Evolutionary conservation across 768 basidiomycete species (phyloP).

Genomic region (Termitomyces sp.): DNA sequence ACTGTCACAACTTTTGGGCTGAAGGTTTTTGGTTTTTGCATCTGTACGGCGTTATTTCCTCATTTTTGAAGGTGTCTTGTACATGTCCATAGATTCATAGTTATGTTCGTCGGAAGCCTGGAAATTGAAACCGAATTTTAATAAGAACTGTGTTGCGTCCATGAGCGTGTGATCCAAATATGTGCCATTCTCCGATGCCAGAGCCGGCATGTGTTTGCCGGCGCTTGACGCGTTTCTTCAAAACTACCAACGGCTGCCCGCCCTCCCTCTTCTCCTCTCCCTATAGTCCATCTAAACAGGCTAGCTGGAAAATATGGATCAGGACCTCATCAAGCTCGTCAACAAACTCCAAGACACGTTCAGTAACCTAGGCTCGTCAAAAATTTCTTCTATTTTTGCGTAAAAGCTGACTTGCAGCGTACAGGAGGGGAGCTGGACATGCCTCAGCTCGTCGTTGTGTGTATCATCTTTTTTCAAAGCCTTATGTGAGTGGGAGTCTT

Average conservation of each 20-base stretch:
- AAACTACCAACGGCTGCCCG: conserved; percentile 14
- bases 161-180: conserved; percentile 14
- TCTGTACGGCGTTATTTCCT: neutral
- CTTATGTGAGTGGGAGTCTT: neutral
- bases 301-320: conserved; percentile 63
- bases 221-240: conserved; percentile 18
- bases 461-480: conserved; percentile 28
- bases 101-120: no score
- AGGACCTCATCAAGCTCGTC: conserved; percentile 90
- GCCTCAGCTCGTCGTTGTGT: conserved; percentile 87
- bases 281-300: conserved; percentile 7
- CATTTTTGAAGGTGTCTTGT: no score
- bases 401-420: conserved; percentile 13
- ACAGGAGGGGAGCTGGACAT: conserved; percentile 88
- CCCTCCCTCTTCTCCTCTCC: conserved; percentile 7
- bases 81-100: no score
- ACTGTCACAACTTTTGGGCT: no score
- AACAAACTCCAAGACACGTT: conserved; percentile 96
- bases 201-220: conserved; percentile 13
- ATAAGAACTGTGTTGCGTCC: neutral
- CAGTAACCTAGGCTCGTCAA: conserved; percentile 72
- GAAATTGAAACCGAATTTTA: no score
- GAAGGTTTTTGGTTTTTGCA: no score
- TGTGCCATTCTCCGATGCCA: conserved; percentile 1
- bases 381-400: conserved; percentile 11